Evolutionary conservation across 2,329 filamentous ascomycete genomes (phyloP).

Genomic region (Colletotrichum musicola): DNA sequence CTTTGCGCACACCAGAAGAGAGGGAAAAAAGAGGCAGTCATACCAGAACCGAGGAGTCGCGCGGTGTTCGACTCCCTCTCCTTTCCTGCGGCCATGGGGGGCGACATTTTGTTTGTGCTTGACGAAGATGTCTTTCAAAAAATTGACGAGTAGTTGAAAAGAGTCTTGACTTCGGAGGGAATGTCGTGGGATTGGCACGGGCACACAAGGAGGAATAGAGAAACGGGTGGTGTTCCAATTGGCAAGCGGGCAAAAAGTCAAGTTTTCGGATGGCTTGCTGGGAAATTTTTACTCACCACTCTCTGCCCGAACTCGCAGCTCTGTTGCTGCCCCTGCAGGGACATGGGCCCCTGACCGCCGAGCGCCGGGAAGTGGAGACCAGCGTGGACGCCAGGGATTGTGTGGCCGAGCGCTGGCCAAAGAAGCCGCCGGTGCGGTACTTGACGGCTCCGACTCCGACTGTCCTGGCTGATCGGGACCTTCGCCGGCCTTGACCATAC

Average conservation of each 20-base stretch:
- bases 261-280: slow-evolving; percentile 31
- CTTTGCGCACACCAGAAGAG: neutral
- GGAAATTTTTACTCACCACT: slow-evolving; percentile 39
- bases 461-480: slow-evolving; percentile 1
- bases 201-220: slow-evolving; percentile 18
- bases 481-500: neutral
- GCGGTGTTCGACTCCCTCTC: slow-evolving; percentile 91
- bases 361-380: slow-evolving; percentile 37
- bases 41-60: slow-evolving; percentile 92
- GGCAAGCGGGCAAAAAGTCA: slow-evolving; percentile 22
- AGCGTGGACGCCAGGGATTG: slow-evolving; percentile 13
- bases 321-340: slow-evolving; percentile 33
- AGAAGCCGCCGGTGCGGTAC: slow-evolving; percentile 9
- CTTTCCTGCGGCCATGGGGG: slow-evolving; percentile 58
- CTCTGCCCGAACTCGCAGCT: slow-evolving; percentile 36
- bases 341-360: slow-evolving; percentile 30
- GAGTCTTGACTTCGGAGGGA: slow-evolving; percentile 6
- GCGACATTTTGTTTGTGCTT: slow-evolving; percentile 66
- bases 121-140: slow-evolving; percentile 8
- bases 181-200: slow-evolving; percentile 31
- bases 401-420: slow-evolving; percentile 13
- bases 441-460: slow-evolving; percentile 20
- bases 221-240: slow-evolving; percentile 16
- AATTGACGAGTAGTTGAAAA: slow-evolving; percentile 7
- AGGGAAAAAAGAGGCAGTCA: neutral